Evolutionary conservation across 768 basidiomycete species (phyloP), one percentile per base, ranked within the genome.

Genomic region (Panaeolus papilionaceus): DNA sequence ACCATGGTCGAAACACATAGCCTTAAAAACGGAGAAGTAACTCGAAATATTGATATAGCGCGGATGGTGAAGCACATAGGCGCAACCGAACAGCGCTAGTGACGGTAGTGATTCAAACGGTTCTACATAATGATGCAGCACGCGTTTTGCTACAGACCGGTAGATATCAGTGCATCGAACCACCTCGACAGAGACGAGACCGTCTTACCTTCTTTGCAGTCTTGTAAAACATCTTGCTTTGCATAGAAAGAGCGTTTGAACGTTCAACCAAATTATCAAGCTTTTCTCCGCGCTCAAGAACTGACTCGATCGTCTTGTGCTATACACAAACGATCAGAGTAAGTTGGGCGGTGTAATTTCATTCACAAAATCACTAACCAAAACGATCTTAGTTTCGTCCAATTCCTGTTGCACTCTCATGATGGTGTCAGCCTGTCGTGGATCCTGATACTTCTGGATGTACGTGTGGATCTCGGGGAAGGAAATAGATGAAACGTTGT

Each of bases 241-340:
- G 94, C 16, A 88, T 82, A 44, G 95, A 94, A 65, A 98, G 80
- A 39, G 92, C 91, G 75, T 93, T 91, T 66, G 96, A 98, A 44
- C 96, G 88, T 74, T 98, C 96, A 12, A 99, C 97, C 9, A 99
- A 83, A 77, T 94, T 94, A 78, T 98, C 96, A 54, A 99, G 85
- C 81, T 95, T 96, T 86, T 99, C 97, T 51, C 98, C 98, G 12
- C 98, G 89, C 77, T 96, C 90, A 47, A 99, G 85, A 10, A 99
- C 96, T 3, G 93, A 94, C 76, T 99, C 98, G 74, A 99, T 99
- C 37, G 98, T 99, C 85, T 99, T 98, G 85, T 99, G 98, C 96
- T 99, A 75, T 66, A 67, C 44, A 63, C 49, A 14, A 63, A 66
- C 61, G 64, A 23, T 65, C 51, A 38, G 39, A 58, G 26, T 8